Evolutionary conservation across 108 stramenopile species (phyloP), one percentile per base, ranked within the genome.

Genomic region (Cyclotella sp.): DNA sequence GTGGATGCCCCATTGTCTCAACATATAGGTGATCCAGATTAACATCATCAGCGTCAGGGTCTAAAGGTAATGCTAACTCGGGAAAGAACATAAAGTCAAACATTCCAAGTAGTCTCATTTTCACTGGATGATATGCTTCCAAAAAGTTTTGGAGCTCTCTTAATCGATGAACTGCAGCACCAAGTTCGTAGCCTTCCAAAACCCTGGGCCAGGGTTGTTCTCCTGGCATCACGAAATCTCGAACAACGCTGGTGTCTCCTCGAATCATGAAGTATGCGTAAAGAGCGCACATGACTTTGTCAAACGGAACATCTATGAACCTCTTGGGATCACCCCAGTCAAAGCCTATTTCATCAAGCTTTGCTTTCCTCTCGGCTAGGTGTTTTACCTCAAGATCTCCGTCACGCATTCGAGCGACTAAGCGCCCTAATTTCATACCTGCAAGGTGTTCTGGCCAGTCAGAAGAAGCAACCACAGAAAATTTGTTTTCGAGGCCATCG

Each of bases 151-250:
- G 89, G 39, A 95, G 84, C 44, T 91, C 88, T 18, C 95, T 82
- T 44, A 97, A 49, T 49, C 93, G 84, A 57, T 83, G 76, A 15
- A 97, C 93, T 28, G 87, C 89, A 51, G 84, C 69, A 14, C 97
- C 97, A 59, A 96, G 78, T 66, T 96, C 92, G 69, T 84, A 92
- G 16, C 94, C 96, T 47, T 89, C 90, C 51, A 97, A 72, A 19
- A 86, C 85, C 49, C 78, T 63, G 16, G 97, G 97, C 97, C 97
- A 97, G 7, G 97, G 97, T 68, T 95, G 87, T 71, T 94, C 96
- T 43, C 88, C 88, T 21, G 96, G 97, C 84, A 97, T 95, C 16
- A 89, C 86, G 73, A 94, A 97, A 63, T 91, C 91, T 49, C 72
- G 58, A 0, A 84, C 71, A 18, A 97, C 94, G 71, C 88, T 89